Percentiles rank a stretch among this genome's conserved stretches.
Conservation (phyloP, 495 filamentous ascomycete species). For the Tetracladium marchalianum region DNA sequence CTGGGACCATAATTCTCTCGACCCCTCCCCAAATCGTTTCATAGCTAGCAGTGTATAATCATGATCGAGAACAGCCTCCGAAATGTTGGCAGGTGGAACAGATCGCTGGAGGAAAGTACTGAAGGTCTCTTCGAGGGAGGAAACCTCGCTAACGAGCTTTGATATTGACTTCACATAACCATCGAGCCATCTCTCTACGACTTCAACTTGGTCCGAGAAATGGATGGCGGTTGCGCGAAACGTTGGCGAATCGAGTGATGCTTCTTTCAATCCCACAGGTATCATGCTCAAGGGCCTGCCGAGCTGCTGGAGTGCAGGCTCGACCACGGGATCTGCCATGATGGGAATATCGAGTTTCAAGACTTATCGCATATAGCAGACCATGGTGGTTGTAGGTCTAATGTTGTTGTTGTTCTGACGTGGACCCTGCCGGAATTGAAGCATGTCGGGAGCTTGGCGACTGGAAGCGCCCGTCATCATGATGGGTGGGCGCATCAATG, state of each 20-base stretch:
- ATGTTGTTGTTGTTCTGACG: too few relatives aligned
- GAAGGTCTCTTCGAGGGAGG: constrained; percentile 57
- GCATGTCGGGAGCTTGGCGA: too few relatives aligned
- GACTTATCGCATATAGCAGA: too few relatives aligned
- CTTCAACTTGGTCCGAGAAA: constrained; percentile 86
- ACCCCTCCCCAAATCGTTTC: constrained; percentile 71
- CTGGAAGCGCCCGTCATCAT: too few relatives aligned
- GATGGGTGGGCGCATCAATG: too few relatives aligned
- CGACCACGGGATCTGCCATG: constrained; percentile 11
- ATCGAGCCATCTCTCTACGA: constrained; percentile 89
- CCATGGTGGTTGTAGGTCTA: too few relatives aligned
- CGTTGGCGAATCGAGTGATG: constrained; percentile 88
- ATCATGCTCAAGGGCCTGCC: constrained; percentile 29
- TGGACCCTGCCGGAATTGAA: too few relatives aligned
- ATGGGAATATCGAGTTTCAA: constrained; percentile 3
- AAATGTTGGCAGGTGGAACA: constrained; percentile 59
- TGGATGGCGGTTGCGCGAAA: constrained; percentile 84
- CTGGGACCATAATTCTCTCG: constrained; percentile 76
- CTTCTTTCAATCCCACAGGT: constrained; percentile 71
- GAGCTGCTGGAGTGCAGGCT: constrained; percentile 7
- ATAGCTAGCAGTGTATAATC: constrained; percentile 88
- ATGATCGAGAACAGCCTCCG: constrained; percentile 78
- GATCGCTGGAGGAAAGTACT: constrained; percentile 63
- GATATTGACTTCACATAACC: constrained; percentile 68
- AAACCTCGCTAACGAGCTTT: constrained; percentile 66